Base-by-base conservation (phyloP, 257 asterid species). In the Voacanga thouarsii region DNA sequence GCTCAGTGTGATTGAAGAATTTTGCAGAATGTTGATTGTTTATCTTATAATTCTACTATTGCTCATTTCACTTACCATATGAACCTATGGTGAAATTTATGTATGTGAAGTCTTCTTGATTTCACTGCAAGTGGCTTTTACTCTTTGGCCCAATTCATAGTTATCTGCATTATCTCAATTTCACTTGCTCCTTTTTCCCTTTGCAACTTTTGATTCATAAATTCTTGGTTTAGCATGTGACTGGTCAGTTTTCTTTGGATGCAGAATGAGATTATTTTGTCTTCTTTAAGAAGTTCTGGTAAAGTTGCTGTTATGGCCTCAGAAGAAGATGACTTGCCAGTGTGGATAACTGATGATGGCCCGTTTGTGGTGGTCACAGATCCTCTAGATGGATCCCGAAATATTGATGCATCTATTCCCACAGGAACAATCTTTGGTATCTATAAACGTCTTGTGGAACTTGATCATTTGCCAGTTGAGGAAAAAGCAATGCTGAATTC, bases 231-330 rank as follows among this genome's bases (percentile, higher is more conserved):
- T 63, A 41, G 68, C 28, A 12, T 64, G 60, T 82, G 78, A 78
- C 33, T 44, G 56, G 71, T 67, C 16, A 60, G 69, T 24, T 79
- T 67, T 57, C 23, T 66, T 72, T 73, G 69, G 28, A 44, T 87
- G 85, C 91, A 94, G 99, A 94, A 94, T 73, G 99, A 94, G 80
- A 92, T 94, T 8, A 87, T 94, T 66, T 60, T 94, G 77, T 89
- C 94, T 0, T 88, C 97, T 45, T 84, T 94, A 82, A 86, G 84
- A 83, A 89, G 85, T 59, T 92, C 96, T 12, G 96, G 97, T 63
- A 94, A 92, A 84, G 98, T 89, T 84, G 92, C 98, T 16, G 98
- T 89, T 41, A 92, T 92, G 99, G 99, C 99, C 30, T 94, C 98
- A 1, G 98, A 94, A 81, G 99, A 94, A 85, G 98, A 94, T 41